phyloP scores from a whole-genome alignment of 2,329 filamentous ascomycete species.

The Bipolaris cookei region DNA sequence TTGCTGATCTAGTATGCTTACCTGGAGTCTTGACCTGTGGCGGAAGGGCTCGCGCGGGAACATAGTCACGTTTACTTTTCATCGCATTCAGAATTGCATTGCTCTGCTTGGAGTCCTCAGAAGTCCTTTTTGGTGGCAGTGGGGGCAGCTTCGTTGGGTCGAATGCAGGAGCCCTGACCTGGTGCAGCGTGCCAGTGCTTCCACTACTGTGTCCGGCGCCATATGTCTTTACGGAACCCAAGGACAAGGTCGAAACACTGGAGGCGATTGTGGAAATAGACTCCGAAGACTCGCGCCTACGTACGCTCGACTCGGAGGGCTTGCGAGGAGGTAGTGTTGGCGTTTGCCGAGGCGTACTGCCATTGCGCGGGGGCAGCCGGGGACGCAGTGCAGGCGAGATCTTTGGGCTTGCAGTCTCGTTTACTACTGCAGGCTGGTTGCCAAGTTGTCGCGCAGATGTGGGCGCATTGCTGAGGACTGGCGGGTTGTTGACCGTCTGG shows the following conservation, averaged over 20 bases:
- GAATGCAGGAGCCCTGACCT: constrained; percentile 63
- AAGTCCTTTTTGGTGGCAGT: constrained; percentile 58
- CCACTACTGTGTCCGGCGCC: constrained; percentile 43
- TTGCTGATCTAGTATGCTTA: constrained; percentile 12
- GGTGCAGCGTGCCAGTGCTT: constrained; percentile 40
- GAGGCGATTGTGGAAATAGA: constrained; percentile 60
- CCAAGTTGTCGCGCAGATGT: constrained; percentile 43
- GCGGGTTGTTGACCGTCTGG: constrained; percentile 51
- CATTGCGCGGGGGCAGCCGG: constrained; percentile 58
- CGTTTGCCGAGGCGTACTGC: constrained; percentile 44
- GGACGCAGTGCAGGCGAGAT: constrained; percentile 44
- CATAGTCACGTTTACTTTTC: constrained; percentile 42
- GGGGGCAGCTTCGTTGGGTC: constrained; percentile 62
- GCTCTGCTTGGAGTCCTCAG: constrained; percentile 50
- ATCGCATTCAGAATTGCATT: constrained; percentile 48
- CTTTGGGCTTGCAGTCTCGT: constrained; percentile 24
- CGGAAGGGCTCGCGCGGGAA: constrained; percentile 33
- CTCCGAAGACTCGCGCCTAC: constrained; percentile 51
- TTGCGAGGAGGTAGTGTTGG: constrained; percentile 55
- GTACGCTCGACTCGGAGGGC: constrained; percentile 49
- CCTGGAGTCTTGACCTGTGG: constrained; percentile 38
- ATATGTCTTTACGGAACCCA: constrained; percentile 55
- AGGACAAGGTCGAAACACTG: constrained; percentile 57
- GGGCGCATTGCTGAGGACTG: constrained; percentile 46
- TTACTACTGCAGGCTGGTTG: constrained; percentile 47